Percentiles rank a stretch among this genome's conserved stretches.
Evolutionary conservation across 2,329 filamentous ascomycete species (phyloP).

Genomic region (Aspergillus sp.): DNA sequence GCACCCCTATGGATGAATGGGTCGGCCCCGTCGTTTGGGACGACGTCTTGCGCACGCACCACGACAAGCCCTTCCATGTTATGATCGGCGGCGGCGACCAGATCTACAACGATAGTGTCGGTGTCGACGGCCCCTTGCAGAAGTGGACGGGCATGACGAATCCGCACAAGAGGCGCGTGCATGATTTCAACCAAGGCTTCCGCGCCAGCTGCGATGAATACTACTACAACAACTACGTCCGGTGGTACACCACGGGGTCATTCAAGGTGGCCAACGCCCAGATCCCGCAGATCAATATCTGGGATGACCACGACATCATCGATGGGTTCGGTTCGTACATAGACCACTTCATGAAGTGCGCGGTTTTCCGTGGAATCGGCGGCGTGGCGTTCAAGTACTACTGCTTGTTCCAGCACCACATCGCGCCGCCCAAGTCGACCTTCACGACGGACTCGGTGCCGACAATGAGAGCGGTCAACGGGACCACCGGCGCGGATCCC

Average conservation of each 20-base stretch:
- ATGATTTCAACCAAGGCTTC: slow-evolving; percentile 57
- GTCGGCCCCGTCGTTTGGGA: slow-evolving; percentile 55
- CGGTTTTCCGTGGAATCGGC: slow-evolving; percentile 57
- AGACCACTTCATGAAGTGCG: slow-evolving; percentile 57
- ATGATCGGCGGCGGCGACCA: slow-evolving; percentile 90
- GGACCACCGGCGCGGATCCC: slow-evolving; percentile 50
- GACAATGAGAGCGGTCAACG: slow-evolving; percentile 43
- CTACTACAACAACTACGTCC: slow-evolving; percentile 53
- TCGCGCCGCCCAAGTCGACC: slow-evolving; percentile 74
- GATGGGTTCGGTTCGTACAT: slow-evolving; percentile 59
- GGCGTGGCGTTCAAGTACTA: slow-evolving; percentile 53
- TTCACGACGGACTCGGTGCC: slow-evolving; percentile 66
- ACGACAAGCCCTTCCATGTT: slow-evolving; percentile 52
- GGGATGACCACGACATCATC: slow-evolving; percentile 59
- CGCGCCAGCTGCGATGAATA: slow-evolving; percentile 51
- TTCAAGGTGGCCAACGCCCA: slow-evolving; percentile 53
- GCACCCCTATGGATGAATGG: slow-evolving; percentile 55
- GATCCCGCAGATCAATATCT: slow-evolving; percentile 56
- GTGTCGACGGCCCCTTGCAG: slow-evolving; percentile 71
- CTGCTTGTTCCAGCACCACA: slow-evolving; percentile 62
- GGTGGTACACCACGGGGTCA: slow-evolving; percentile 60
- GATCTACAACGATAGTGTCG: slow-evolving; percentile 67
- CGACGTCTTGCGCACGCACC: slow-evolving; percentile 53
- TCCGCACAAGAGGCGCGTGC: slow-evolving; percentile 50
- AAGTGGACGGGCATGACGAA: slow-evolving; percentile 53